These are phyloP conservation scores for Monosporascus sp. DNA, from an alignment of 2,329 filamentous ascomycete species.

Conservation along the genomic window DNA sequence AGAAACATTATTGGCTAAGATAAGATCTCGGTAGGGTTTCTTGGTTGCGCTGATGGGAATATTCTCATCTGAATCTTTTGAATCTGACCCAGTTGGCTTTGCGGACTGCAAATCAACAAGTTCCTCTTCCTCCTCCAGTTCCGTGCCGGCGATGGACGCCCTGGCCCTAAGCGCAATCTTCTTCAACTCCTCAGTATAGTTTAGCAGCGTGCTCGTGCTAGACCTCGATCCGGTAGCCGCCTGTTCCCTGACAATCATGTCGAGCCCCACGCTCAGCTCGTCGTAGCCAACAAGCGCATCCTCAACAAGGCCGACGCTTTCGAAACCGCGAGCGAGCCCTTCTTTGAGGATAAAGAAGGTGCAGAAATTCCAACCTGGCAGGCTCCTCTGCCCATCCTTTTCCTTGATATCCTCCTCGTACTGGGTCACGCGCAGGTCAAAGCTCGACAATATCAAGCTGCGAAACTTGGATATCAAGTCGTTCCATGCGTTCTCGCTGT, in stretches of 20 bases:
- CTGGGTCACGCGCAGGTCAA: slow-evolving; percentile 83
- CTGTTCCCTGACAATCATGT: slow-evolving; percentile 75
- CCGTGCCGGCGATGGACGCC: slow-evolving; percentile 33
- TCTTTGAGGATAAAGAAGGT: slow-evolving; percentile 99
- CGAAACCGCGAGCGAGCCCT: slow-evolving; percentile 86
- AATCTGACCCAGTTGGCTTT: slow-evolving; percentile 18
- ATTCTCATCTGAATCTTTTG: slow-evolving; percentile 42
- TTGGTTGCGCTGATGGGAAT: slow-evolving; percentile 58
- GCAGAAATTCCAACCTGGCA: slow-evolving; percentile 98
- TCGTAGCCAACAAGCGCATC: slow-evolving; percentile 94
- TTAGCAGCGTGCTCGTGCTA: slow-evolving; percentile 67
- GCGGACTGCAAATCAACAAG: slow-evolving; percentile 46
- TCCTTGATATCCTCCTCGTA: slow-evolving; percentile 98
- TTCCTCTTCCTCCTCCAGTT: slow-evolving; percentile 29
- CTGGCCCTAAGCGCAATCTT: slow-evolving; percentile 50
- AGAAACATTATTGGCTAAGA: slow-evolving; percentile 90
- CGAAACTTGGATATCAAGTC: slow-evolving; percentile 86
- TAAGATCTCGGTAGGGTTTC: slow-evolving; percentile 86
- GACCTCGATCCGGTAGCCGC: slow-evolving; percentile 54
- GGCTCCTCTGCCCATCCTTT: slow-evolving; percentile 76
- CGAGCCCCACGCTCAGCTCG: slow-evolving; percentile 82
- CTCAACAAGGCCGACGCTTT: slow-evolving; percentile 92
- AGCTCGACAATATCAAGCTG: slow-evolving; percentile 77
- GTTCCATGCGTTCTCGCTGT: slow-evolving; percentile 75
- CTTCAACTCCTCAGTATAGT: slow-evolving; percentile 69